Conservation (phyloP, 129 eudicot genomes). For the Pseudognaphalium luteoalbum region DNA sequence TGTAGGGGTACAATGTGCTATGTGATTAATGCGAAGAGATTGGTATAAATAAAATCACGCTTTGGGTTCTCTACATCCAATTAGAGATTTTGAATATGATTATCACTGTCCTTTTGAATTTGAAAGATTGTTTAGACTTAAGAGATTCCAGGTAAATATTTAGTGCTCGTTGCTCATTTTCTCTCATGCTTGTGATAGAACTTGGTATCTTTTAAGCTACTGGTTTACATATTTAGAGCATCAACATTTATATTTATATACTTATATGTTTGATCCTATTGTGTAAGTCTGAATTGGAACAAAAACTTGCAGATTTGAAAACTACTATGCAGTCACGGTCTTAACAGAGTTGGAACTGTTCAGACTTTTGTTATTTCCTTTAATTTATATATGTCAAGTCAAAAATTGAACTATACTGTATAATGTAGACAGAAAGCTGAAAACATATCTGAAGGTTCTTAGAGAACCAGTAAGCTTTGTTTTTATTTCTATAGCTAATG, state of each 20-base stretch:
- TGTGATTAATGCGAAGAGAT: neutral
- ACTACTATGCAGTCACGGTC: slow-evolving; percentile 17
- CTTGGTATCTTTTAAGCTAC: neutral
- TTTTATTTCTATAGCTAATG: slow-evolving; percentile 22
- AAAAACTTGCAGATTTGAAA: slow-evolving; percentile 21
- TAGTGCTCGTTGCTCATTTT: neutral
- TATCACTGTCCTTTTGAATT: neutral
- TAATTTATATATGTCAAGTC: slow-evolving; percentile 4
- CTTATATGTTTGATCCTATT: neutral
- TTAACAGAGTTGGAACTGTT: slow-evolving; percentile 1
- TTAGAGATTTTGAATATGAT: slow-evolving; percentile 2
- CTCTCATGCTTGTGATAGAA: slow-evolving; percentile 11
- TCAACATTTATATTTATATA: neutral
- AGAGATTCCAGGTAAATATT: neutral
- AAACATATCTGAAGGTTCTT: neutral
- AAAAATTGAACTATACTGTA: neutral
- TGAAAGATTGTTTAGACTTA: neutral
- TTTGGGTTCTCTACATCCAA: neutral
- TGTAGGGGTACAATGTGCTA: neutral
- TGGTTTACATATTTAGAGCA: slow-evolving; percentile 4
- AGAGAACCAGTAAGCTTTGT: slow-evolving; percentile 3
- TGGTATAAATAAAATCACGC: slow-evolving; percentile 2
- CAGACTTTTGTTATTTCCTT: neutral
- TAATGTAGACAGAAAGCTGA: neutral
- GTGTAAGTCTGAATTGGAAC: neutral